phyloP scores from a whole-genome alignment of 805 yeast genomes.

The Cyberlindnera sargentensis region DNA sequence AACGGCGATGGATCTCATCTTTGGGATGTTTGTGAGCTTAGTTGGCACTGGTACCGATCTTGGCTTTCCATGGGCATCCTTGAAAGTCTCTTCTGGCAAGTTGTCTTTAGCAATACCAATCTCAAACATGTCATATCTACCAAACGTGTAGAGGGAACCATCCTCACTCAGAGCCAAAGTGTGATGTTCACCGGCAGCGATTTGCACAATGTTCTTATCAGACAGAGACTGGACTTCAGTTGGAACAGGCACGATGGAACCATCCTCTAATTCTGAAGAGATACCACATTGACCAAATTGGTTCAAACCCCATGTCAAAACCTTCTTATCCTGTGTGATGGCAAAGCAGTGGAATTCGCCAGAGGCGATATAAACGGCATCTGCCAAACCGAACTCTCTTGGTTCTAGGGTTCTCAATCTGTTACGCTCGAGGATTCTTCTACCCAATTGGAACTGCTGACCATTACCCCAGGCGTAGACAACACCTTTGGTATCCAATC shows the following conservation, averaged over 20 bases:
- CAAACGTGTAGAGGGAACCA: slow-evolving; percentile 80
- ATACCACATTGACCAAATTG: slow-evolving; percentile 96
- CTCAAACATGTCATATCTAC: slow-evolving; percentile 91
- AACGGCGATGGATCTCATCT: slow-evolving; percentile 53
- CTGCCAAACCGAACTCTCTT: slow-evolving; percentile 73
- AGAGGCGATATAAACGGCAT: slow-evolving; percentile 73
- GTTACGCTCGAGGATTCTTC: slow-evolving; percentile 75
- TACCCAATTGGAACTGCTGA: slow-evolving; percentile 86
- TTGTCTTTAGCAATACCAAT: slow-evolving; percentile 66
- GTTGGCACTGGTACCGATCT: slow-evolving; percentile 88
- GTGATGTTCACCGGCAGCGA: slow-evolving; percentile 95
- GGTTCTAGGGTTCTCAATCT: slow-evolving; percentile 70
- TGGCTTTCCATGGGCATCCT: slow-evolving; percentile 71
- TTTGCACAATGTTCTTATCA: slow-evolving; percentile 45
- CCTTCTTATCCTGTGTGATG: slow-evolving; percentile 60
- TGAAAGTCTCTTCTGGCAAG: slow-evolving; percentile 66
- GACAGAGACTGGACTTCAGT: slow-evolving; percentile 61
- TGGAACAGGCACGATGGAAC: slow-evolving; percentile 73
- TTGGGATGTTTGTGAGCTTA: slow-evolving; percentile 49
- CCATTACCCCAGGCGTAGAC: slow-evolving; percentile 98
- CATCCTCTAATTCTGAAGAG: slow-evolving; percentile 73
- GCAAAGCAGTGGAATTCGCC: slow-evolving; percentile 98
- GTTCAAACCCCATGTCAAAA: slow-evolving; percentile 91
- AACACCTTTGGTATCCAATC: slow-evolving; percentile 74
- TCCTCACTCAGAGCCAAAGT: slow-evolving; percentile 63